phyloP scores from a whole-genome alignment of 768 basidiomycete genomes.

The Goffeauzyma gilvescens region DNA sequence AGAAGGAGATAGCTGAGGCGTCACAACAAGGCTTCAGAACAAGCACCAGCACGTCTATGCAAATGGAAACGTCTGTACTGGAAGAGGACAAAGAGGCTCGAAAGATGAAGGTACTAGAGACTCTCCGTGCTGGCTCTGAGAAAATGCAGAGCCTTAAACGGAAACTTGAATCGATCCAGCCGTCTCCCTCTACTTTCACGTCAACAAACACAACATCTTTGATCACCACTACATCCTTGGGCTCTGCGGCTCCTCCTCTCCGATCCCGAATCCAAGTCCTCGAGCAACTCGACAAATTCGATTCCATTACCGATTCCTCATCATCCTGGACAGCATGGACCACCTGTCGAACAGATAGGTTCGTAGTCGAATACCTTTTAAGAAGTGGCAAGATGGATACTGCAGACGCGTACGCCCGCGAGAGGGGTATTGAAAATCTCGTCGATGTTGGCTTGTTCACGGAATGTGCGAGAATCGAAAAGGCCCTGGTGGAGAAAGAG shows the following conservation, averaged over 20 bases:
- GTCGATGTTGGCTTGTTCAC: slow-evolving; percentile 26
- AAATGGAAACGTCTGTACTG: no score
- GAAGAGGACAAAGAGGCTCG: no score
- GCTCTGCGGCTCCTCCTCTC: not conserved
- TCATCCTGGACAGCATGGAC: slow-evolving; percentile 50
- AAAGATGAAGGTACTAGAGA: no score
- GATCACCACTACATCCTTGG: not conserved
- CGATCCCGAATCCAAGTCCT: slow-evolving; percentile 32
- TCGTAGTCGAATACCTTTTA: slow-evolving; percentile 83
- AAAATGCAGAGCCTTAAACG: slow-evolving; percentile 49
- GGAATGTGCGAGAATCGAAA: slow-evolving; percentile 46
- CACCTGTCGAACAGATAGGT: slow-evolving; percentile 60
- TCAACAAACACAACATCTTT: slow-evolving; percentile 5
- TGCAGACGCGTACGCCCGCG: slow-evolving; percentile 54
- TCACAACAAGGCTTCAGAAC: slow-evolving; percentile 5
- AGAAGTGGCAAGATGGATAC: slow-evolving; percentile 58
- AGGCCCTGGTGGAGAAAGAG: slow-evolving; percentile 46
- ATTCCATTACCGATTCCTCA: not conserved
- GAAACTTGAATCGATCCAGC: slow-evolving; percentile 43
- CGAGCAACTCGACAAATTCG: slow-evolving; percentile 38
- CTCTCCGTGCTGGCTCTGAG: slow-evolving; percentile 9
- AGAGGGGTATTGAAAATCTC: slow-evolving; percentile 48
- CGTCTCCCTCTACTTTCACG: not conserved
- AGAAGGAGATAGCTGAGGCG: not conserved
- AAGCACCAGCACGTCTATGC: no score